phyloP scores from a whole-genome alignment of 2,329 filamentous ascomycete species.

The Claviceps lovelessii region DNA sequence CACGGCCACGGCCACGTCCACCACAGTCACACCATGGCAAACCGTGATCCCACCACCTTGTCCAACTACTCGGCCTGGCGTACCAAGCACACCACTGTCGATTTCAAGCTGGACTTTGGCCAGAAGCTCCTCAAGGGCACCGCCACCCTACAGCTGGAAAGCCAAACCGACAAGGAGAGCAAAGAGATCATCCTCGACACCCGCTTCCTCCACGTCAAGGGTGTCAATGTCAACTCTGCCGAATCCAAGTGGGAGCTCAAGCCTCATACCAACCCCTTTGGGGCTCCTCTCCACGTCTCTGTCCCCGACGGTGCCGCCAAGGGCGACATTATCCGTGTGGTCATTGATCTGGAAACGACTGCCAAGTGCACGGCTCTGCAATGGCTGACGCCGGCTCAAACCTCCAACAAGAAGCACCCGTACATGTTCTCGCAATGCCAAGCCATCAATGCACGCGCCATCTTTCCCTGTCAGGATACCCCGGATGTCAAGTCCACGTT shows the following conservation, averaged over 20 bases:
- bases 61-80: constrained; percentile 84
- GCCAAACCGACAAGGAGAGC: constrained; percentile 56
- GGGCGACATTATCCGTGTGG: constrained; percentile 37
- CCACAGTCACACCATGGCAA: constrained; percentile 13
- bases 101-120: constrained; percentile 73
- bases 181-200: constrained; percentile 77
- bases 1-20: neutral
- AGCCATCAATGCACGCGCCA: constrained; percentile 82
- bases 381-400: constrained; percentile 89
- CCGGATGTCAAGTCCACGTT: constrained; percentile 95
- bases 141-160: constrained; percentile 63
- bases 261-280: constrained; percentile 57
- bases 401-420: constrained; percentile 85
- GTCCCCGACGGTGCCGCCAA: constrained; percentile 40
- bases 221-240: constrained; percentile 54
- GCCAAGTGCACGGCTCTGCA: constrained; percentile 81
- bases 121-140: constrained; percentile 62
- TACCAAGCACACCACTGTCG: constrained; percentile 69
- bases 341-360: constrained; percentile 68
- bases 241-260: constrained; percentile 54
- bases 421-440: constrained; percentile 99
- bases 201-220: constrained; percentile 62
- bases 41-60: constrained; percentile 73
- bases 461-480: constrained; percentile 95
- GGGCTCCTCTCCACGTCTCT: constrained; percentile 53